Base-by-base conservation (phyloP, 192 early-diverging fungal species). In the Phlyctochytrium bullatum region DNA sequence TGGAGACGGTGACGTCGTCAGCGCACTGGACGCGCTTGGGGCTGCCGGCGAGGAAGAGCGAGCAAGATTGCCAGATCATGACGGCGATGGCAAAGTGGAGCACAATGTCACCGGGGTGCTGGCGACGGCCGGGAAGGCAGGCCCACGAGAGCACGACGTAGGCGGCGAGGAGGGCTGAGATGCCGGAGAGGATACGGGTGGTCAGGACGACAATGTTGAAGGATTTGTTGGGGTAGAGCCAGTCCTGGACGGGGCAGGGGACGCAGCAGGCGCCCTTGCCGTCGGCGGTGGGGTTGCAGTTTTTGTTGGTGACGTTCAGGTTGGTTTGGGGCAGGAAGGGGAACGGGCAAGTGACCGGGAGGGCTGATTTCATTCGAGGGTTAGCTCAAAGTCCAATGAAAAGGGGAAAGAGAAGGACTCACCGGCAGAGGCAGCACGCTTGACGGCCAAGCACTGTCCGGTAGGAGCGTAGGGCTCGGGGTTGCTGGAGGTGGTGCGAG, bases 31-130 rank as follows among this genome's bases (percentile, higher is more conserved):
- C 66, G 3, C 36, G 34, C 57, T 32, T 57, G 52, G 59, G 35
- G 36, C 66, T 61, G 17, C 56, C 54, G 12, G 53, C 14, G 14
- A 58, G 58, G 52, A 56, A 72, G 0, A 72, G 30, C 12, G 28
- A 25, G 64, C 65, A 64, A 52, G 61, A 34, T 57, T 60, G 58
- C 71, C 71, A 72, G 28, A 72, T 57, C 1, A 32, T 35, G 53
- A 33, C 32, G 10, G 64, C 71, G 31, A 67, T 60, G 17, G 58
- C 56, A 34, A 72, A 72, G 58, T 72, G 71, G 0, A 72, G 51
- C 6, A 72, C 71, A 66, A 72, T 72, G 33, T 72, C 71, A 14
- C 54, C 71, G 24, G 71, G 71, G 34, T 72, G 71, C 27, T 72
- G 54, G 12, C 71, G 52, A 14, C 71, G 63, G 0, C 72, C 72